These are phyloP conservation scores for Pseudogymnoascus sp. DNA, from an alignment of 2,329 filamentous ascomycete species.

Conservation along the genomic window DNA sequence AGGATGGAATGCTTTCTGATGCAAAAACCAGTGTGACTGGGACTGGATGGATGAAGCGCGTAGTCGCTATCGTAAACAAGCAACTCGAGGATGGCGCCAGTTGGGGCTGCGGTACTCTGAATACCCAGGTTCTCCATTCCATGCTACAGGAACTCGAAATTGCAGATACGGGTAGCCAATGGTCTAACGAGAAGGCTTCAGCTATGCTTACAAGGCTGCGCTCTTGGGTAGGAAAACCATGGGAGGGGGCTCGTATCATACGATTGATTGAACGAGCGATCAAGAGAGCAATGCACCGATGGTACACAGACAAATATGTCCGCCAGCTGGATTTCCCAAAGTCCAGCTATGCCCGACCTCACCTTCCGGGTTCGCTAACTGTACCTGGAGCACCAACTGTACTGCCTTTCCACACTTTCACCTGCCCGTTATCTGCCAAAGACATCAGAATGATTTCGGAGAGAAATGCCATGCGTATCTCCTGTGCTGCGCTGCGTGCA, in stretches of 20 bases:
- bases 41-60: constrained; percentile 76
- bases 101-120: constrained; percentile 72
- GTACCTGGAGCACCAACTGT: constrained; percentile 88
- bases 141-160: constrained; percentile 25
- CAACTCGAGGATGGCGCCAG: constrained; percentile 77
- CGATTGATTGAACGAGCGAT: constrained; percentile 77
- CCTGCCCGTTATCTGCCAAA: constrained; percentile 81
- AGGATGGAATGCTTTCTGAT: constrained; percentile 73
- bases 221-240: constrained; percentile 63
- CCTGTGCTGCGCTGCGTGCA: constrained; percentile 75
- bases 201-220: constrained; percentile 30
- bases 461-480: constrained; percentile 86
- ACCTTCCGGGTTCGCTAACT: constrained; percentile 61
- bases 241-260: constrained; percentile 82
- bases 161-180: constrained; percentile 26
- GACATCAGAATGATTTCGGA: constrained; percentile 93
- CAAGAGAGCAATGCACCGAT: constrained; percentile 68
- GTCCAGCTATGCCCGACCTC: constrained; percentile 61
- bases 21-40: constrained; percentile 52
- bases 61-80: constrained; percentile 81
- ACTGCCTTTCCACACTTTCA: constrained; percentile 95
- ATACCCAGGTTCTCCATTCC: constrained; percentile 42
- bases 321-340: constrained; percentile 45
- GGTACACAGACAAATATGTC: constrained; percentile 78
- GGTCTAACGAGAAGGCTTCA: constrained; percentile 27